These are phyloP conservation scores for Entelexis paramagnoliae DNA, from an alignment of 1,139 yeast species.

Conservation along the genomic window DNA sequence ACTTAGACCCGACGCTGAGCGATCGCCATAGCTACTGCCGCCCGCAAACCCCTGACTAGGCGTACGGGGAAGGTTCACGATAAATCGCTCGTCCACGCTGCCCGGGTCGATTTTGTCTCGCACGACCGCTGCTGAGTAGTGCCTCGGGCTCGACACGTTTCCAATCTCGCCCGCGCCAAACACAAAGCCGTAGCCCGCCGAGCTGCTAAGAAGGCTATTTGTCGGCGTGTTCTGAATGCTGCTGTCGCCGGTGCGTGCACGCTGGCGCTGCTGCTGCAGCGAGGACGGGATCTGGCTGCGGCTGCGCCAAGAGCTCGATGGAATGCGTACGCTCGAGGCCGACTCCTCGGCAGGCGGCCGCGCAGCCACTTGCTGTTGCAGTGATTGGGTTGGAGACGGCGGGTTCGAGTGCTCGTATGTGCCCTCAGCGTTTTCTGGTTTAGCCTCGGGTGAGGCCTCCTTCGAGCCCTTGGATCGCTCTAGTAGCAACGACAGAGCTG, in stretches of 20 bases:
- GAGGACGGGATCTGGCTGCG: conserved; percentile 7
- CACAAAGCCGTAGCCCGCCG: conserved; percentile 22
- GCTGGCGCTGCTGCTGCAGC: conserved; percentile 19
- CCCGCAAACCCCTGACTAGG: conserved; percentile 7
- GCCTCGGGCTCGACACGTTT: conserved; percentile 25
- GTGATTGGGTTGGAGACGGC: conserved; percentile 11
- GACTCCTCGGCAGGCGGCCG: background rate
- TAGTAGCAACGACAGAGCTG: conserved; percentile 25
- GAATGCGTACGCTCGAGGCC: conserved; percentile 14
- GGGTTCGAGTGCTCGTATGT: background rate
- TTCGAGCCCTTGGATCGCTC: conserved; percentile 19
- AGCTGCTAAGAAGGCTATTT: conserved; percentile 15
- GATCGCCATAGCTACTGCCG: conserved; percentile 1
- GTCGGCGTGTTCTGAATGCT: conserved; percentile 16
- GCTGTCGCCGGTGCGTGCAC: conserved; percentile 20
- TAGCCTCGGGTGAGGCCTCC: background rate
- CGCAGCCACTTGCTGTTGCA: background rate
- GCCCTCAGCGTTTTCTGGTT: background rate
- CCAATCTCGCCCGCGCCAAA: conserved; percentile 27
- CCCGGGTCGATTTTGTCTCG: conserved; percentile 20
- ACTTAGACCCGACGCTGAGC: conserved; percentile 14
- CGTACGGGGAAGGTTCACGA: conserved; percentile 24
- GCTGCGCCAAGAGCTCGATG: conserved; percentile 15
- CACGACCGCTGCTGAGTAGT: conserved; percentile 19
- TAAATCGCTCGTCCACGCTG: conserved; percentile 26